A percentile compares a stretch with the other conserved stretches of the same genome.
These are phyloP conservation scores for Lantana camara DNA, from an alignment of 257 asterid genomes.

Conservation along the genomic window DNA sequence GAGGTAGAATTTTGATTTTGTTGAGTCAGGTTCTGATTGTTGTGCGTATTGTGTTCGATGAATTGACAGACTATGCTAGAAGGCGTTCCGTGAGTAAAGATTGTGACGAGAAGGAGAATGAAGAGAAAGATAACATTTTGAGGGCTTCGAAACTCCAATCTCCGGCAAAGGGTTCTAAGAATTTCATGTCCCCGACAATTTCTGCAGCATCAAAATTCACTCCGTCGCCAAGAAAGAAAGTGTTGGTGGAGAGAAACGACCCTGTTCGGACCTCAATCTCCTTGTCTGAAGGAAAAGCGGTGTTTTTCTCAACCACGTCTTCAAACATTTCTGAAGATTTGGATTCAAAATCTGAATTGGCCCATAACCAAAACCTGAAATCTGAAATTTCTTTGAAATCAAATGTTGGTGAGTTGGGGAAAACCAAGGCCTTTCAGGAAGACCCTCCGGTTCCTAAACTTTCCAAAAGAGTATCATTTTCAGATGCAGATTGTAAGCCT, in stretches of 20 bases:
- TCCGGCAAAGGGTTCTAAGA: constrained; percentile 62
- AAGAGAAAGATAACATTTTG: constrained; percentile 35
- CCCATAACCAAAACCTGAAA: constrained; percentile 17
- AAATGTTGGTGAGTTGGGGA: constrained; percentile 19
- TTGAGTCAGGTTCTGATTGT: constrained; percentile 11
- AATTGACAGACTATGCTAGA: constrained; percentile 49
- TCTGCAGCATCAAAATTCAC: constrained; percentile 92
- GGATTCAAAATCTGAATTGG: constrained; percentile 33
- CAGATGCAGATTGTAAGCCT: constrained; percentile 33
- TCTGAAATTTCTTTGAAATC: constrained; percentile 15
- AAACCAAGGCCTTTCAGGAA: constrained; percentile 32
- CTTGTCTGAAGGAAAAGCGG: constrained; percentile 72
- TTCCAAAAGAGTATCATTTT: constrained; percentile 55
- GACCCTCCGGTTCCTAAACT: constrained; percentile 45
- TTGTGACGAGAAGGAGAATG: constrained; percentile 77
- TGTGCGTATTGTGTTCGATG: not conserved
- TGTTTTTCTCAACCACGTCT: constrained; percentile 49
- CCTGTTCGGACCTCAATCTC: constrained; percentile 73
- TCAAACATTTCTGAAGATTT: constrained; percentile 30
- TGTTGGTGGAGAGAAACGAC: constrained; percentile 78
- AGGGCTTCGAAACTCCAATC: constrained; percentile 49
- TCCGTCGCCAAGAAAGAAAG: constrained; percentile 82
- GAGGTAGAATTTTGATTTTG: not conserved
- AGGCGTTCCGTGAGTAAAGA: constrained; percentile 38
- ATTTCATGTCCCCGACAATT: constrained; percentile 91